Evolutionary conservation across 2,329 filamentous ascomycete genomes (phyloP), one percentile per base, ranked within the genome.

Genomic region (Annulohypoxylon truncatum): DNA sequence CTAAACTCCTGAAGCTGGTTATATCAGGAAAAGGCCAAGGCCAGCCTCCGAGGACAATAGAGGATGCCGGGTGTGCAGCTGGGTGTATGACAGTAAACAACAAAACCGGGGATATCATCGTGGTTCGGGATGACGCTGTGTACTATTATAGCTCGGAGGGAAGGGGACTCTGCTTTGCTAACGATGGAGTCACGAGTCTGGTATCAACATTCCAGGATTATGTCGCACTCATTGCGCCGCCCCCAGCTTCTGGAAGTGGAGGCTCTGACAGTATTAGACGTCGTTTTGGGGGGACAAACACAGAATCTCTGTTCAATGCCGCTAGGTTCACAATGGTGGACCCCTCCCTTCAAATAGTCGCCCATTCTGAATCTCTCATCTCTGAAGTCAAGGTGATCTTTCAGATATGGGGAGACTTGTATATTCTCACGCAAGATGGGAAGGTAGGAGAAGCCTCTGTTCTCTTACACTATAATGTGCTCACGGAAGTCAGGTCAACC

Each of bases 111-210:
- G 93, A 97, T 70, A 90, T 99, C 18, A 87, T 99, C 2, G 91
- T 99, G n/a, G 96, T 91, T 0, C 85, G 96, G 66, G 93, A 97
- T 72, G 96, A 99, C 85, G 96, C 95, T 6, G 91, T 99, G 57
- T 98, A 98, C 80, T 94, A 93, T 64, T 99, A 98, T 79, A 92
- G 91, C 0, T 81, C 91, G 0, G 92, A 96, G 63, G 95, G 95
- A 0, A 88, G 94, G 64, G 94, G 94, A 0, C 91, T 93, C 0
- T 95, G 93, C 40, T 94, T 92, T 78, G 94, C 94, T 0, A 98
- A 96, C 76, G 95, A 99, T 77, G 92, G 93, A 4, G 89, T 92
- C 5, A 99, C 99, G 81, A 94, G 90, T 72, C 84, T 93, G 59
- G 88, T 97, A 33, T 85, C 88, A 46, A 87, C 92, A 12, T 96